phyloP scores from a whole-genome alignment of 169 alveolate genomes.

The Theileria parva region DNA sequence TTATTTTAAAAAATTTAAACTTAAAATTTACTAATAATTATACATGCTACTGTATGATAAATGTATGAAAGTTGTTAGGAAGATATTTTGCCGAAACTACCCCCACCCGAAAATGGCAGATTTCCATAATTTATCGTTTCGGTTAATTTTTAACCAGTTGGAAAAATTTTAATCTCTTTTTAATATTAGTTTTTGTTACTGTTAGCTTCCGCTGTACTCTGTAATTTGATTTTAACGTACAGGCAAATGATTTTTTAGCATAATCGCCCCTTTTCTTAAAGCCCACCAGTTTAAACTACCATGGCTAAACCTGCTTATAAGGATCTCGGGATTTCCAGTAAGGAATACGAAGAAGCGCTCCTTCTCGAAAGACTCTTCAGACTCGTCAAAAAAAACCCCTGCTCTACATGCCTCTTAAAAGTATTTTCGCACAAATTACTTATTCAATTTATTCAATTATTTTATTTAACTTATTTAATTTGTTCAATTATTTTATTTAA shows the following conservation, averaged over 20 bases:
- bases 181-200: neutral
- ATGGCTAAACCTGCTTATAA: constrained; percentile 40
- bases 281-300: neutral
- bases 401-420: constrained; percentile 67
- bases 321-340: constrained; percentile 71
- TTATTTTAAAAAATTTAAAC: too few relatives aligned
- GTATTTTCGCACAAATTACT: constrained; percentile 13
- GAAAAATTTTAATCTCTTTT: neutral
- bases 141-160: neutral
- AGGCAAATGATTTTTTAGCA: constrained; percentile 1
- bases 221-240: neutral
- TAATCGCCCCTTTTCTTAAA: neutral
- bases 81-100: neutral
- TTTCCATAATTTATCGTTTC: neutral
- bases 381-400: constrained; percentile 67
- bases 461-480: too few relatives aligned
- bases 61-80: neutral
- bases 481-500: too few relatives aligned
- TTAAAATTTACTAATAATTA: too few relatives aligned
- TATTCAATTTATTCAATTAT: neutral
- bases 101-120: neutral
- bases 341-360: constrained; percentile 77
- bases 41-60: neutral
- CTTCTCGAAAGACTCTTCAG: constrained; percentile 74
- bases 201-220: neutral